Conservation (phyloP, 2,329 filamentous ascomycete species). For the Rhinocladiella similis region DNA sequence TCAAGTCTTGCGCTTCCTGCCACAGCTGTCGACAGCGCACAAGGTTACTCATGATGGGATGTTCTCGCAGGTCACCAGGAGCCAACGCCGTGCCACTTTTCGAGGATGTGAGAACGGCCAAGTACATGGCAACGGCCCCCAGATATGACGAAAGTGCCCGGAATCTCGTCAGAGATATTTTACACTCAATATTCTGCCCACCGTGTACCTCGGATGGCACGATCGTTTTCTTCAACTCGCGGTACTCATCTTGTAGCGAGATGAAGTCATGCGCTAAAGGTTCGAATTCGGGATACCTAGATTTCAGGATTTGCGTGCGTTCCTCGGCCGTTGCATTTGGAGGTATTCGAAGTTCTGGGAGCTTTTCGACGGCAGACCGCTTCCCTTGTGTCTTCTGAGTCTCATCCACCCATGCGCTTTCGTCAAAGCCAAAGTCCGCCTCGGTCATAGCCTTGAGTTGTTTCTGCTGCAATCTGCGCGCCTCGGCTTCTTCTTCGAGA, state of each 20-base stretch:
- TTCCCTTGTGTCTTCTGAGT: conserved; percentile 48
- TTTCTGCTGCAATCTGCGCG: conserved; percentile 84
- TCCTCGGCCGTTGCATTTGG: conserved; percentile 76
- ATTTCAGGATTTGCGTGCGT: conserved; percentile 70
- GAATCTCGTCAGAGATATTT: conserved; percentile 69
- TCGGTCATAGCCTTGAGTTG: conserved; percentile 86
- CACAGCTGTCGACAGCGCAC: conserved; percentile 79
- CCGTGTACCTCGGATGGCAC: conserved; percentile 53
- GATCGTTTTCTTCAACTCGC: conserved; percentile 60
- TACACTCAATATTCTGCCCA: conserved; percentile 32
- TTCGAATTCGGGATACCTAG: conserved; percentile 89
- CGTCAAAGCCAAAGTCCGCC: conserved; percentile 90
- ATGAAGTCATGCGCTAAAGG: conserved; percentile 78
- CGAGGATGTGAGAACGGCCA: conserved; percentile 79
- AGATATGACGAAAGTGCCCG: conserved; percentile 83
- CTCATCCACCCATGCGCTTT: conserved; percentile 75
- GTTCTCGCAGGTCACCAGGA: conserved; percentile 79
- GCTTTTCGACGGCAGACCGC: conserved; percentile 68
- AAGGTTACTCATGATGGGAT: conserved; percentile 85
- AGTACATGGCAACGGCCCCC: conserved; percentile 86
- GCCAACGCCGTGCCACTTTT: conserved; percentile 67
- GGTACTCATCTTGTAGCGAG: conserved; percentile 63
- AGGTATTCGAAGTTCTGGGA: conserved; percentile 79
- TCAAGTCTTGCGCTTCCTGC: conserved; percentile 70
- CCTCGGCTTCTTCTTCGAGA: conserved; percentile 88